Evolutionary conservation across 108 stramenopile species (phyloP), one percentile per base, ranked within the genome.

Genomic region (Schizochytrium sp.): DNA sequence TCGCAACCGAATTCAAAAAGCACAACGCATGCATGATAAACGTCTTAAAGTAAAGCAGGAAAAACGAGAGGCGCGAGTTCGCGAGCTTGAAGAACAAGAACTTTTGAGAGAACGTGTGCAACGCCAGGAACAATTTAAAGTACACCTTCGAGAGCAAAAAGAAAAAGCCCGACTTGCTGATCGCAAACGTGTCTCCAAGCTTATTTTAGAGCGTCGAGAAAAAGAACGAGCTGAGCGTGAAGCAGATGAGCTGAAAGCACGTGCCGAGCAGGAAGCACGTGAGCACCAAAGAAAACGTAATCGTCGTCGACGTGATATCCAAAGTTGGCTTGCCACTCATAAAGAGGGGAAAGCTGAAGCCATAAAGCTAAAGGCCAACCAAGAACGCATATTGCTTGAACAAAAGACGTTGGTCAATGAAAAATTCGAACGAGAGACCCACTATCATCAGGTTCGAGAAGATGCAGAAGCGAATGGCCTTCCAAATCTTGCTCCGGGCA

Each of bases 71-170:
- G 76, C 45, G 10, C 8, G 12, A 5, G 50, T n/a, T 5, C 49
- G 55, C 49, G 76, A 83, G 40, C 49, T 38, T 38, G 28, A 38
- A 2, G 76, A 83, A 53, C 53, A 83, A 10, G 76, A 83, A 53
- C 47, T n/a, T 5, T 53, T 38, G 50, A 17, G 76, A 7, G 76
- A 83, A 55, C 19, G 53, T 47, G 50, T 83, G 28, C 50, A 83
- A 42, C 47, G 76, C 50, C 47, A 83, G 47, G 76, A 83, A 83
- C 76, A 83, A 53, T 83, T 83, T 53, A 83, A 83, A 42, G 76
- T 53, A n/a, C 55, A 55, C 55, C 50, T n/a, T 10, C 47, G 76
- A 55, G 55, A 83, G 53, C 50, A 83, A 55, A 83, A 83, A 53
- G 50, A 5, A 5, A 38, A 55, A 5, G 76, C 76, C 47, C 28